Evolutionary conservation across 106 monocot species (phyloP).

Genomic region (Acanthochlamys bracteata): DNA sequence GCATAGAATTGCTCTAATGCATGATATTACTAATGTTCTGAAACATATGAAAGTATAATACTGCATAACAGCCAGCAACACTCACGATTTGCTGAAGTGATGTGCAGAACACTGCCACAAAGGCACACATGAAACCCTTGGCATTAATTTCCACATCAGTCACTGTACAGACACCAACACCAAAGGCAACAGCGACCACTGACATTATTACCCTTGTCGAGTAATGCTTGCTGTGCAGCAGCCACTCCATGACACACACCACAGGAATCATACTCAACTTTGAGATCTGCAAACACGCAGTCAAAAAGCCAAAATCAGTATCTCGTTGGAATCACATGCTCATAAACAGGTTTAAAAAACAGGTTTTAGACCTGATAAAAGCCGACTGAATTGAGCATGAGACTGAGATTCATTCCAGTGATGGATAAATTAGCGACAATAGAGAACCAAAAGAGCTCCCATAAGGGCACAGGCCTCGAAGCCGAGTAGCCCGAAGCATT

Average conservation of each 20-base stretch:
- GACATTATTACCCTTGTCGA: constrained; percentile 60
- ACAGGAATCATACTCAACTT: constrained; percentile 98
- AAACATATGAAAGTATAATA: not conserved
- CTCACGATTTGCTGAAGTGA: constrained; percentile 97
- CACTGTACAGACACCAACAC: constrained; percentile 92
- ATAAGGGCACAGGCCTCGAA: constrained; percentile 72
- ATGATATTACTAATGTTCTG: too few relatives aligned
- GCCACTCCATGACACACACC: constrained; percentile 90
- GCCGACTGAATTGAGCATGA: constrained; percentile 94
- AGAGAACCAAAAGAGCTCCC: constrained; percentile 94
- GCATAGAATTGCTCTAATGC: too few relatives aligned
- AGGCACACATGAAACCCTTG: constrained; percentile 87
- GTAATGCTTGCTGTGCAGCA: constrained; percentile 80
- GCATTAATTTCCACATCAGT: constrained; percentile 86
- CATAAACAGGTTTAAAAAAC: too few relatives aligned
- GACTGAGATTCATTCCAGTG: constrained; percentile 91
- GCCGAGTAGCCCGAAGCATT: constrained; percentile 51
- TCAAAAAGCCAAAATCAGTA: not conserved
- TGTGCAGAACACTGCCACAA: constrained; percentile 87
- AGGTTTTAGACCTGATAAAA: constrained; percentile 70
- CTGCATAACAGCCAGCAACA: not conserved
- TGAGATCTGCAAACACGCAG: constrained; percentile 49
- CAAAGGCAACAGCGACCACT: constrained; percentile 73
- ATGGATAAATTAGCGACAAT: constrained; percentile 90
- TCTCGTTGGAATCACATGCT: not conserved